Evolutionary conservation across 495 filamentous ascomycete genomes (phyloP), one percentile per base, ranked within the genome.

Genomic region (Hypoxylon crocopeplum): DNA sequence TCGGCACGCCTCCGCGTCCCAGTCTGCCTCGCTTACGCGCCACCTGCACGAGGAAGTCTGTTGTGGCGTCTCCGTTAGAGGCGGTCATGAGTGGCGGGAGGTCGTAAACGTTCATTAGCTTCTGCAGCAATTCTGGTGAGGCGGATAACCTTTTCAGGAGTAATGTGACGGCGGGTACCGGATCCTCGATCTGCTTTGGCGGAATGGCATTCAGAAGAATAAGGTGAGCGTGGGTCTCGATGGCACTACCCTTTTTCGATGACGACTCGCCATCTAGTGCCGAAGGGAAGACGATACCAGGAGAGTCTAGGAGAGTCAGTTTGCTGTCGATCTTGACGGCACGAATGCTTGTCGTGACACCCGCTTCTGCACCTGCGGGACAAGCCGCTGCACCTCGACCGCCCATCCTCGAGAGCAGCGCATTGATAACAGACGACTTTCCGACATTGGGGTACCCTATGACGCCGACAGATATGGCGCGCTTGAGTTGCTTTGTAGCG

Each of bases 401-500:
- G 58, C 90, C 88, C 25, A 97, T 76, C 38, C 91, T 87, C 25
- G 90, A 86, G 3, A 89, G 89, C 29, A 98, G 86, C 7, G 91
- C 89, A 71, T 98, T 98, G 82, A 98, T 96, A 58, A 98, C 90
- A 39, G 92, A 96, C 12, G 91, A 96, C 75, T 98, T 98, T 71
- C 93, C 93, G 57, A 97, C 93, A 74, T 98, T 98, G 56, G 93
- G 93, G 76, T 97, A 97, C 34, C 93, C 93, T 67, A 98, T 93
- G 39, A 98, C 88, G 61, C 93, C 93, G 49, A 98, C 93, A 37
- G 88, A 91, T 69, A 94, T 86, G 46, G 93, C 86, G 39, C 93
- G 88, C 79, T 95, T 95, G 59, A 97, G 78, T 62, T 92, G 86
- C 73, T 88, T 88, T 53, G 82, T 80, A 54, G 89, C 84, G n/a